Conservation (phyloP, 1,139 yeast genomes). For the Martiniozyma asiatica region DNA sequence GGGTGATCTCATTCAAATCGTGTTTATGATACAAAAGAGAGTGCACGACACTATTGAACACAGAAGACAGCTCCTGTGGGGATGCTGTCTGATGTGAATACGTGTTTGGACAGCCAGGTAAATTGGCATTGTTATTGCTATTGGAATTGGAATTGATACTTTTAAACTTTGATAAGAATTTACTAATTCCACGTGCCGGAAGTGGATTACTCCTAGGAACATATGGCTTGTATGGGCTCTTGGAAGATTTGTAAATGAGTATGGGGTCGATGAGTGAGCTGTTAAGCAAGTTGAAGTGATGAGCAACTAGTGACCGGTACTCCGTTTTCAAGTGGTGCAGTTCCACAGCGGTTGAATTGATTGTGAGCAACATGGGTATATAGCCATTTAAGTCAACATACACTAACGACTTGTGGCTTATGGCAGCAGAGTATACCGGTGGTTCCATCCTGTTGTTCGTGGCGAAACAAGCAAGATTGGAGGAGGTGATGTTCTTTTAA, state of each 20-base stretch:
- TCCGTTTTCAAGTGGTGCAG: slow-evolving; percentile 11
- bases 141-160: not conserved
- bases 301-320: slow-evolving; percentile 10
- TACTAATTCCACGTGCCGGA: too few relatives aligned
- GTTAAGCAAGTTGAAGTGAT: slow-evolving; percentile 14
- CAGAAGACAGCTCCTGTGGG: too few relatives aligned
- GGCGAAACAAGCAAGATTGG: not conserved
- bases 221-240: too few relatives aligned
- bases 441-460: slow-evolving; percentile 3
- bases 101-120: too few relatives aligned
- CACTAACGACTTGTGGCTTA: slow-evolving; percentile 11
- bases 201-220: not conserved
- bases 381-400: slow-evolving; percentile 7
- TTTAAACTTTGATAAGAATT: slow-evolving; percentile 1
- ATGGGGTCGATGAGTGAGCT: slow-evolving; percentile 18
- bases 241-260: slow-evolving; percentile 17
- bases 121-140: not conserved
- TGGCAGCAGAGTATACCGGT: slow-evolving; percentile 12
- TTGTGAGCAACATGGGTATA: slow-evolving; percentile 17
- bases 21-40: slow-evolving; percentile 8
- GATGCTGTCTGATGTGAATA: too few relatives aligned
- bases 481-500: not conserved
- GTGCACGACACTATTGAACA: not conserved
- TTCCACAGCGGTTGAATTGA: slow-evolving; percentile 22
- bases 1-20: slow-evolving; percentile 5